These are phyloP conservation scores for Golubevia pallescens DNA, from an alignment of 1,284 basidiomycete species.

Conservation along the genomic window DNA sequence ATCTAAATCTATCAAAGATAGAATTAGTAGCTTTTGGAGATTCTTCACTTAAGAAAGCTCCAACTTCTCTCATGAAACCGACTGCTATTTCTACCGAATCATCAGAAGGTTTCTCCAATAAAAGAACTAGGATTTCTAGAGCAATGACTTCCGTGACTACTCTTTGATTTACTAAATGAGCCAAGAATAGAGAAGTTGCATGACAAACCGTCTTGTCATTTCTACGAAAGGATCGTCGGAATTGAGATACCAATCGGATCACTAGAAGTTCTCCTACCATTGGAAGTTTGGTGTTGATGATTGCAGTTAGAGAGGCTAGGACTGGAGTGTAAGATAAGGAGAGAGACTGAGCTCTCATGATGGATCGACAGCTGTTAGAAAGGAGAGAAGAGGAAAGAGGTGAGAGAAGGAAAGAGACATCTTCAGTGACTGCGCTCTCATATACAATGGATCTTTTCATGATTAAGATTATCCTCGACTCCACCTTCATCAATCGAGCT, in stretches of 20 bases:
- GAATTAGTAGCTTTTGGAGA: conserved; percentile 91
- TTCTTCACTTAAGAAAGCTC: conserved; percentile 90
- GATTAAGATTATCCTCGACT: neutral
- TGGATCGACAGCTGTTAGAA: no score
- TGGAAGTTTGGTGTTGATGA: conserved; percentile 96
- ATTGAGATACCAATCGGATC: conserved; percentile 88
- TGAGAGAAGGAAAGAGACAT: no score
- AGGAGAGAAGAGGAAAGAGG: no score
- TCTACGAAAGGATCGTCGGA: conserved; percentile 89
- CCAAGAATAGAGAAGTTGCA: conserved; percentile 93
- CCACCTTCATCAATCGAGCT: no score
- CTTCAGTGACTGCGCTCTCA: no score
- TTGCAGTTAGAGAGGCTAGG: conserved; percentile 89
- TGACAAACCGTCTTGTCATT: conserved; percentile 98
- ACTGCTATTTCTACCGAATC: conserved; percentile 98
- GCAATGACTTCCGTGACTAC: conserved; percentile 94
- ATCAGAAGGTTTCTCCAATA: conserved; percentile 93
- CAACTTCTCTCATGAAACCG: conserved; percentile 95
- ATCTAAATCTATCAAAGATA: conserved; percentile 93
- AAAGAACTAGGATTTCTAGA: conserved; percentile 89
- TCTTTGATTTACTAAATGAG: conserved; percentile 93
- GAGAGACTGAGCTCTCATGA: conserved; percentile 96
- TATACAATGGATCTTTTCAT: neutral
- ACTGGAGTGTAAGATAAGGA: conserved; percentile 98
- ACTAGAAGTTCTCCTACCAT: conserved; percentile 92